Evolutionary conservation across 1,284 basidiomycete species (phyloP), one percentile per base, ranked within the genome.

Genomic region (Prillingera fragicola): DNA sequence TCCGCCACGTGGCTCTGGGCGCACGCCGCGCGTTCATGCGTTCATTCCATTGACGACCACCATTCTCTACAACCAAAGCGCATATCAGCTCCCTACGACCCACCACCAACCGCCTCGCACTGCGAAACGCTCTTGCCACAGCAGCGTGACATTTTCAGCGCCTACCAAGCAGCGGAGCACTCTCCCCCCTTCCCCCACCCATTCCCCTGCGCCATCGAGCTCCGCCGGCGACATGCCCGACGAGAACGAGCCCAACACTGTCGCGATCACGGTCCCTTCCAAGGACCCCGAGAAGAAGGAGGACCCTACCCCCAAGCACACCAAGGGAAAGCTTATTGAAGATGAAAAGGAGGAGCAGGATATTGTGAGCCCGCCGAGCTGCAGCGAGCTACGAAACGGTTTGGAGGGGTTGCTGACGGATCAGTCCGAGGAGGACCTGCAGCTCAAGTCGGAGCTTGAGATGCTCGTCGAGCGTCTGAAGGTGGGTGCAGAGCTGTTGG

Each of bases 391-490:
- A 27, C 3, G 24, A 4, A 12, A 12, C 15, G n/a, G 0, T 8
- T 2, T 23, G 10, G n/a, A 25, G 22, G 9, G 6, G 13, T 12
- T 40, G 41, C 47, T 57, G 42, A 57, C 48, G 12, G 13, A 12
- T 1, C 55, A 92, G 89, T 89, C 86, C 17, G 95, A 98, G 66
- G 94, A 98, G 71, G 95, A 98, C 69, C 75, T 85, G 26, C 88
- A 94, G 66, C 81, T 99, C 50, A 89, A 89, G 74, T 85, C 82
- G 50, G 92, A 98, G 74, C 79, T 99, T 25, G 95, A 98, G 68
- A 95, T 98, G 92, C 80, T 98, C 21, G 83, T 95, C 22, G 91
- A 98, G 70, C 81, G 95, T 36, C 71, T 99, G 50, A 89, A 87
- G 76, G 92, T 91, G 49, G 50, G 73, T 58, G 24, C 25, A 27